Percentiles rank a stretch among this genome's conserved stretches.
Evolutionary conservation across 805 yeast species (phyloP).

Genomic region (Geotrichum ghanense): DNA sequence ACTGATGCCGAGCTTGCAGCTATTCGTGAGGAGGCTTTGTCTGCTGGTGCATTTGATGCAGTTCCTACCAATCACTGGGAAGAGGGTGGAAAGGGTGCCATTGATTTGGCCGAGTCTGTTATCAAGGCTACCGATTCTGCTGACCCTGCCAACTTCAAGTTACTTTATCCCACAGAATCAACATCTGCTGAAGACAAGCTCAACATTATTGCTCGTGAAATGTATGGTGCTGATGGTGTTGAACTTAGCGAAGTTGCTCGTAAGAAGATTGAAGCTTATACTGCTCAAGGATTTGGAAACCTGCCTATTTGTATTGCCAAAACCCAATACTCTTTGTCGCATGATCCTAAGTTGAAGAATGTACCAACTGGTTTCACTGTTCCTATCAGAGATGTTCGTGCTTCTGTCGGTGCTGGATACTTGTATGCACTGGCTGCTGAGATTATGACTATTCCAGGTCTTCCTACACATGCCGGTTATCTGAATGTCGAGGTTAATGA

Average conservation of each 20-base stretch:
- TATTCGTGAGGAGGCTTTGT: slow-evolving; percentile 66
- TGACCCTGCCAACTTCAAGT: slow-evolving; percentile 35
- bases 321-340: slow-evolving; percentile 93
- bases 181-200: slow-evolving; percentile 72
- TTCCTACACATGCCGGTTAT: slow-evolving; percentile 92
- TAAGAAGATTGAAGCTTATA: slow-evolving; percentile 69
- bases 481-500: slow-evolving; percentile 90
- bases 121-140: slow-evolving; percentile 47
- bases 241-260: slow-evolving; percentile 76
- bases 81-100: slow-evolving; percentile 87
- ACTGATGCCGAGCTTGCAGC: slow-evolving; percentile 68
- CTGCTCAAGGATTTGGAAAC: slow-evolving; percentile 78
- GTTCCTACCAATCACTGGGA: slow-evolving; percentile 92
- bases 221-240: slow-evolving; percentile 87
- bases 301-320: slow-evolving; percentile 95
- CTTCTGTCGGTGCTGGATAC: slow-evolving; percentile 94
- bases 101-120: slow-evolving; percentile 74
- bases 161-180: slow-evolving; percentile 55
- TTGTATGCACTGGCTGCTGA: slow-evolving; percentile 94
- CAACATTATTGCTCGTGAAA: slow-evolving; percentile 63
- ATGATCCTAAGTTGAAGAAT: slow-evolving; percentile 86
- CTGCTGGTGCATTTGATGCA: slow-evolving; percentile 92
- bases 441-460: slow-evolving; percentile 94
- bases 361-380: slow-evolving; percentile 90
- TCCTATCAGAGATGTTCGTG: slow-evolving; percentile 90